A percentile compares a stretch with the other conserved stretches of the same genome.
These are phyloP conservation scores for Flaveria brownii DNA, from an alignment of 129 eudicot species.

Conservation along the genomic window DNA sequence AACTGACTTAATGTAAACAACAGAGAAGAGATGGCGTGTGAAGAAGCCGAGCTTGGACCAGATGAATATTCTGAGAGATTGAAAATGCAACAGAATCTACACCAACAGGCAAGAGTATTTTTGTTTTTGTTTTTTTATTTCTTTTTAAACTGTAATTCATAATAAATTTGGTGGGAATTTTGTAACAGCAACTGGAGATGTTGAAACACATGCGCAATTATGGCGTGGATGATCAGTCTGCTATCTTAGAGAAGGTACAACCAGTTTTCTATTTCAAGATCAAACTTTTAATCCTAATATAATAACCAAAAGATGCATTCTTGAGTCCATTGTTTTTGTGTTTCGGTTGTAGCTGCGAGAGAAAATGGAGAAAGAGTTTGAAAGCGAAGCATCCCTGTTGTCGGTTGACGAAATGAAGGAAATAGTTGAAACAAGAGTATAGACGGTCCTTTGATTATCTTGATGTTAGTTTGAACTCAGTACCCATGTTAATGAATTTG, in stretches of 20 bases:
- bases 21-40: constrained; percentile 98
- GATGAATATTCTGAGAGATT: constrained; percentile 71
- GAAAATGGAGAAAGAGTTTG: constrained; percentile 79
- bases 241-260: constrained; percentile 71
- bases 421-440: constrained; percentile 51
- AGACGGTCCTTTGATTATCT: not conserved
- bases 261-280: not conserved
- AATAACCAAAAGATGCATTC: not conserved
- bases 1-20: constrained; percentile 16
- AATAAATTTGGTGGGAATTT: not conserved
- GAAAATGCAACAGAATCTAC: constrained; percentile 57
- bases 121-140: not conserved
- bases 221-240: constrained; percentile 67
- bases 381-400: constrained; percentile 57
- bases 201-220: constrained; percentile 77
- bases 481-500: not conserved
- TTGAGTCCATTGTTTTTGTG: not conserved
- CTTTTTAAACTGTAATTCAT: not conserved
- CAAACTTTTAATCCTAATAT: not conserved
- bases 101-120: constrained; percentile 48
- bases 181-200: constrained; percentile 94
- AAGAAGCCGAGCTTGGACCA: constrained; percentile 98
- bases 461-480: not conserved
- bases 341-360: constrained; percentile 56
- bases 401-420: constrained; percentile 73